A percentile compares a stretch with the other conserved stretches of the same genome.
Conservation (phyloP, 495 filamentous ascomycete genomes). For the Staphylotrichum longicolle region DNA sequence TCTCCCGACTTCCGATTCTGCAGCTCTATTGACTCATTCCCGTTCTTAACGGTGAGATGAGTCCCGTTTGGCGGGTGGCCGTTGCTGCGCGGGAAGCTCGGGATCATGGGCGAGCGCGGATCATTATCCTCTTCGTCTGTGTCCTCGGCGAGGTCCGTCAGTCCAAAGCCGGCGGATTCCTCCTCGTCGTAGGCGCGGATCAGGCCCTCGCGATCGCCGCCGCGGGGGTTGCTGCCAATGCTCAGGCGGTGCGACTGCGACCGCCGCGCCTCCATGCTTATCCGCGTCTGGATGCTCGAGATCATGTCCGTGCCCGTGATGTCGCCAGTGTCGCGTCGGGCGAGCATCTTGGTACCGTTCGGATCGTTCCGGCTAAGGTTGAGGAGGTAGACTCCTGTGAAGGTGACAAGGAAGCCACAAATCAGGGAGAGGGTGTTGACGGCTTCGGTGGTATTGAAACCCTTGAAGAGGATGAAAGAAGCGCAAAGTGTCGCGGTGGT, state of each 20-base stretch:
- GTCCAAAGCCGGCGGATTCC: slow-evolving; percentile 61
- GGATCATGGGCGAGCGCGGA: slow-evolving; percentile 37
- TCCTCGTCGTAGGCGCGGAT: slow-evolving; percentile 82
- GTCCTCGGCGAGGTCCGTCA: slow-evolving; percentile 65
- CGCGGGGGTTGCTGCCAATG: slow-evolving; percentile 56
- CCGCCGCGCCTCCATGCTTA: slow-evolving; percentile 86
- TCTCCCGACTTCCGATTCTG: slow-evolving; percentile 40
- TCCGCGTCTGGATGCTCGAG: slow-evolving; percentile 80
- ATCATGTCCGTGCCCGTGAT: slow-evolving; percentile 88
- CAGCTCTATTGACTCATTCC: slow-evolving; percentile 44
- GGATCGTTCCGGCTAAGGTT: slow-evolving; percentile 92
- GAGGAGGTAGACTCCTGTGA: slow-evolving; percentile 93
- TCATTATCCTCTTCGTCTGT: slow-evolving; percentile 52
- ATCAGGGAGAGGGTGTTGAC: slow-evolving; percentile 90
- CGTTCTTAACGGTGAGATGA: slow-evolving; percentile 23
- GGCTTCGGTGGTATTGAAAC: slow-evolving; percentile 92
- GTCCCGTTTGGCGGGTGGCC: slow-evolving; percentile 20
- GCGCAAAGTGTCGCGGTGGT: slow-evolving; percentile 92
- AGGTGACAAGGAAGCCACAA: slow-evolving; percentile 93
- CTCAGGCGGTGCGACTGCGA: slow-evolving; percentile 50
- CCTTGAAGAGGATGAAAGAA: slow-evolving; percentile 94
- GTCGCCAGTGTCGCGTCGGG: slow-evolving; percentile 62
- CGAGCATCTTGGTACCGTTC: slow-evolving; percentile 67
- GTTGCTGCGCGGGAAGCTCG: slow-evolving; percentile 22
- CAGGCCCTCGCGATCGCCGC: slow-evolving; percentile 71